Percentiles rank a stretch among this genome's conserved stretches.
These are phyloP conservation scores for Symbiodinium natans DNA, from an alignment of 73 alveolate genomes.

Conservation along the genomic window DNA sequence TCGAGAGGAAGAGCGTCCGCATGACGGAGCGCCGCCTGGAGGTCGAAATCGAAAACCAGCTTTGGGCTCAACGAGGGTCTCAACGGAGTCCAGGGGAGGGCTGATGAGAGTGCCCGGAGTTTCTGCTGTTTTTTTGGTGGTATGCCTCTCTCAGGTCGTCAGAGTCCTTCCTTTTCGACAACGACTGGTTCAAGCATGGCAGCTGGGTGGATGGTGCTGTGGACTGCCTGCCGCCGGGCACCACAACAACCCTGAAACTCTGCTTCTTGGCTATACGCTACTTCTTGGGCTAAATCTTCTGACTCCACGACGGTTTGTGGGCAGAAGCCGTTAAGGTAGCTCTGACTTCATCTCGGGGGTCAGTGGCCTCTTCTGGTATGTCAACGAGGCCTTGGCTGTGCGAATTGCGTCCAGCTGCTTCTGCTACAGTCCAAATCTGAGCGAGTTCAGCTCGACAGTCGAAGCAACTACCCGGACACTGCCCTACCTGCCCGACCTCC, in stretches of 20 bases:
- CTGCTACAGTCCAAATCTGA: no score
- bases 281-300: background rate
- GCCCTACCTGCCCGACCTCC: no score
- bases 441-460: no score
- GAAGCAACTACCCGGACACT: no score
- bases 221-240: background rate
- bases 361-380: constrained; percentile 14
- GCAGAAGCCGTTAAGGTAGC: background rate
- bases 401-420: no score
- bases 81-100: no score
- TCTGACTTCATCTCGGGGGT: constrained; percentile 6
- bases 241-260: background rate
- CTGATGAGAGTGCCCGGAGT: no score
- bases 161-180: background rate
- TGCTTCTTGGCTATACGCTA: background rate
- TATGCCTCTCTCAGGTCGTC: background rate
- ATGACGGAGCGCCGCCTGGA: background rate
- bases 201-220: constrained; percentile 17
- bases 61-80: no score
- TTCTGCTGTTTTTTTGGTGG: no score
- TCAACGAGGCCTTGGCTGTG: background rate
- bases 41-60: background rate
- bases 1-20: background rate
- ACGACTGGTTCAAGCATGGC: constrained; percentile 4
- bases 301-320: background rate